phyloP scores from a whole-genome alignment of 73 alveolate species.

The Uronychia binucleata region DNA sequence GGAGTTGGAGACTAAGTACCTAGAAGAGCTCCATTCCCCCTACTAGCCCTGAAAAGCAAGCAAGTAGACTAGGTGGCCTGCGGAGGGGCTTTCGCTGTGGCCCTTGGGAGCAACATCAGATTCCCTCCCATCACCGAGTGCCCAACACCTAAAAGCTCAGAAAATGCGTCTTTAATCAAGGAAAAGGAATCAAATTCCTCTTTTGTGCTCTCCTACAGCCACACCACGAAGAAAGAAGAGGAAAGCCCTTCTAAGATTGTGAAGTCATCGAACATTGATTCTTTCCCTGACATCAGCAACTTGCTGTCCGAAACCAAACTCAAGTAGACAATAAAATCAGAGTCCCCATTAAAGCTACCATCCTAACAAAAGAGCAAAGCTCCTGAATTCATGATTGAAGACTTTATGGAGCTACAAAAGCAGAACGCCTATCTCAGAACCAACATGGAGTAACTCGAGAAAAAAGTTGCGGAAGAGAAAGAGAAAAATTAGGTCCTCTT shows the following conservation, averaged over 20 bases:
- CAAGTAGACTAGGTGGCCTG: conserved; percentile 23
- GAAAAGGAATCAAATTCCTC: background rate
- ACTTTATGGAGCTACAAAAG: background rate
- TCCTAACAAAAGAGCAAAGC: background rate
- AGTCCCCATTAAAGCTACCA: too few relatives aligned
- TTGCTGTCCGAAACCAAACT: too few relatives aligned
- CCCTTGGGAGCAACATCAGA: conserved; percentile 37
- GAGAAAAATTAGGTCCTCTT: background rate
- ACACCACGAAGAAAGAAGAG: background rate
- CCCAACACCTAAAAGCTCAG: background rate
- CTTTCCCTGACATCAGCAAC: too few relatives aligned
- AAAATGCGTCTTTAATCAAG: background rate
- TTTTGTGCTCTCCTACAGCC: background rate
- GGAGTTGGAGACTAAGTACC: conserved; percentile 63
- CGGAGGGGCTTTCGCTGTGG: conserved; percentile 45
- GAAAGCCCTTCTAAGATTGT: too few relatives aligned
- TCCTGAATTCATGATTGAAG: background rate
- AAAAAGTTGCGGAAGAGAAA: background rate
- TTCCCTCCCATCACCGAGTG: background rate
- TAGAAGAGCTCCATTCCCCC: conserved; percentile 50
- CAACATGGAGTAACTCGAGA: background rate
- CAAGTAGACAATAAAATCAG: too few relatives aligned
- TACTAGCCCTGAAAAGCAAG: conserved; percentile 42
- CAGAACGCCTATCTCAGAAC: background rate
- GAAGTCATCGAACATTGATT: too few relatives aligned